Evolutionary conservation across 176 grass and related monocot genomes (phyloP), one percentile per base, ranked within the genome.

Genomic region (Avena sativa): DNA sequence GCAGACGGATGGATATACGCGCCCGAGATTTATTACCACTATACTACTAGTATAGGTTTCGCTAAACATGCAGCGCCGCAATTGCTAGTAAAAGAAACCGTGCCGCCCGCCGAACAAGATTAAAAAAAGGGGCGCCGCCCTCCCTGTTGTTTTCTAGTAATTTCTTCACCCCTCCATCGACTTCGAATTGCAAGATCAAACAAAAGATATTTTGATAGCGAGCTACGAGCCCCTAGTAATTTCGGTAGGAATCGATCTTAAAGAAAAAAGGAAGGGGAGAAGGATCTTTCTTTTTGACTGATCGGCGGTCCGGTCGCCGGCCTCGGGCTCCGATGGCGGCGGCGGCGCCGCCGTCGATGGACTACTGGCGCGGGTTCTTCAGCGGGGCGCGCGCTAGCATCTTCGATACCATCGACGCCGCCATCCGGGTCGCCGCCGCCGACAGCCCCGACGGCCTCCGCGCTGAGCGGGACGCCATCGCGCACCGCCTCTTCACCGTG

Each of bases 361-460:
- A 92, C 46, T 90, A 95, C 90, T 92, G 93, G 93, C 79, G 93
- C 25, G 71, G 88, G 2, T 92, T 95, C 85, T 95, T 95, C 90
- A 73, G 88, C 82, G 81, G 85, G 53, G 79, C 82, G n/a, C 74
- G 77, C 25, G 80, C 79, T 7, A 79, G 74, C 73, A 90, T 95
- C 85, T 90, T 95, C 79, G 90, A 95, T 60, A 49, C 84, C 74
- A 86, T 92, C 51, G 88, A 95, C 52, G 85, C 86, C 13, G 93
- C 90, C 68, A 89, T 92, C 83, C 79, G 84, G 0, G 79, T 95
- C 1, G 93, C 93, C 48, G 90, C 93, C 59, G 83, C 74, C 68
- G 93, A 95, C 74, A 48, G 84, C 61, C 86, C 93, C 30, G 74
- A 83, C 28, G 88, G 56, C 50, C 81, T 95, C 79, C 79, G 88